Percentiles rank a stretch among this genome's conserved stretches.
phyloP scores from a whole-genome alignment of 1,139 yeast species.

The Williopsis jadinii region DNA sequence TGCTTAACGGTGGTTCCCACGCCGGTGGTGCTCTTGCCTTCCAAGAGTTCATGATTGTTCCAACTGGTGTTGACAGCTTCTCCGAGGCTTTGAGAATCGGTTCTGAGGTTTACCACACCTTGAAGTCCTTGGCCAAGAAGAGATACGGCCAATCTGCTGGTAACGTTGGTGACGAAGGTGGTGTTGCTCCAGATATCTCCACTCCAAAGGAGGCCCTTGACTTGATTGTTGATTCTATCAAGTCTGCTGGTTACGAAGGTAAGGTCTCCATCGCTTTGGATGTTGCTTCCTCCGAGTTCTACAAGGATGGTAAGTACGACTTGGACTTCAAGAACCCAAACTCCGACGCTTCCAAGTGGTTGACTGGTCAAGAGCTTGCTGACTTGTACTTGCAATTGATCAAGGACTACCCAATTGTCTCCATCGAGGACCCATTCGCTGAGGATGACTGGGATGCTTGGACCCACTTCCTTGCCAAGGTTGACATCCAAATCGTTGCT shows the following conservation, averaged over 20 bases:
- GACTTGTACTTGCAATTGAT: constrained; percentile 71
- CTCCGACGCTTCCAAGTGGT: constrained; percentile 83
- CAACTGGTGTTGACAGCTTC: constrained; percentile 81
- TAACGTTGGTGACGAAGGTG: constrained; percentile 99
- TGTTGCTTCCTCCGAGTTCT: constrained; percentile 95
- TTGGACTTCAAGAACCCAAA: constrained; percentile 86
- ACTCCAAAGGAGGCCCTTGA: constrained; percentile 94
- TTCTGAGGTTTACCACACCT: constrained; percentile 92
- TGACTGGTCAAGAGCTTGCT: constrained; percentile 81
- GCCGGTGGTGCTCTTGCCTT: constrained; percentile 98
- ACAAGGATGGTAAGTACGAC: constrained; percentile 92
- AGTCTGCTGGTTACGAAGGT: constrained; percentile 89
- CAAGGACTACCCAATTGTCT: constrained; percentile 90
- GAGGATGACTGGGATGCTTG: constrained; percentile 99
- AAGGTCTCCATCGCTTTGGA: constrained; percentile 86
- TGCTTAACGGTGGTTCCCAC: constrained; percentile 97
- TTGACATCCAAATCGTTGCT: constrained; percentile 82
- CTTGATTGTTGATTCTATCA: constrained; percentile 81
- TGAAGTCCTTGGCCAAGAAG: constrained; percentile 86
- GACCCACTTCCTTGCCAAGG: constrained; percentile 75
- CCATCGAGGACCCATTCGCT: constrained; percentile 96
- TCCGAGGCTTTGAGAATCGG: constrained; percentile 93
- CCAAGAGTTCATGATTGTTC: constrained; percentile 99
- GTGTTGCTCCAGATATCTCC: constrained; percentile 95
- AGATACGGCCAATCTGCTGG: constrained; percentile 95